Base-by-base conservation (phyloP, 352 stramenopile genomes). In the Phytophthora pluvialis region DNA sequence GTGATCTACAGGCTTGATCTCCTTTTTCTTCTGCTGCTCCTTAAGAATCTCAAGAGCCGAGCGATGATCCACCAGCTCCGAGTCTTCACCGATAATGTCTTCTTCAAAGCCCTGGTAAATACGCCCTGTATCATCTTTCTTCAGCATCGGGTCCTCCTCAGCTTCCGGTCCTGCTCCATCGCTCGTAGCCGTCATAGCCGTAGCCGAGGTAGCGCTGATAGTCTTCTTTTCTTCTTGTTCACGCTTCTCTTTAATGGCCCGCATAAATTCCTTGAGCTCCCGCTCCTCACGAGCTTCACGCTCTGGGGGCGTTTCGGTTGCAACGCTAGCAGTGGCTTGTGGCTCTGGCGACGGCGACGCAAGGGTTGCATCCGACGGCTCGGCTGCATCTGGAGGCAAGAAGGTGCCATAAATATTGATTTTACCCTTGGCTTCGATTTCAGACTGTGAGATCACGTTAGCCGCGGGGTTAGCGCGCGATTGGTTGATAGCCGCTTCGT, bases 1-100 rank as follows among this genome's bases (percentile, higher is more conserved):
- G 72, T 99, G 98, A 75, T 99, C 97, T 6, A 99, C 95, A 0
- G 95, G 77, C 66, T 99, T 96, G 33, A 98, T 94, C 49, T 98
- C 90, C 57, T 98, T 98, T 62, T 95, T 96, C 67, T 94, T 95
- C 48, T 97, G 91, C 29, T 86, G 80, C 50, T 98, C 89, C 64
- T 97, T 88, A 28, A 98, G 66, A 76, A 97, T 94, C 49, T 98
- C 91, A 9, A 98, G 69, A 21, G 91, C 91, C 4, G 90, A 97
- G 8, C 88, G 76, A 5, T 93, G 79, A 11, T 94, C 88, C 5
- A 92, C 73, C 28, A 91, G 61, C 18, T 79, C 78, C 1, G 80
- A 85, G 50, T 93, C 81, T 84, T 96, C 90, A 42, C 81, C 77
- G 38, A 95, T 89, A 48, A 83, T 72, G 69, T 96, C 85, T 88